A percentile compares a stretch with the other conserved stretches of the same genome.
These are phyloP conservation scores for Orbilia quercus DNA, from an alignment of 2,329 filamentous ascomycete genomes.

Conservation along the genomic window DNA sequence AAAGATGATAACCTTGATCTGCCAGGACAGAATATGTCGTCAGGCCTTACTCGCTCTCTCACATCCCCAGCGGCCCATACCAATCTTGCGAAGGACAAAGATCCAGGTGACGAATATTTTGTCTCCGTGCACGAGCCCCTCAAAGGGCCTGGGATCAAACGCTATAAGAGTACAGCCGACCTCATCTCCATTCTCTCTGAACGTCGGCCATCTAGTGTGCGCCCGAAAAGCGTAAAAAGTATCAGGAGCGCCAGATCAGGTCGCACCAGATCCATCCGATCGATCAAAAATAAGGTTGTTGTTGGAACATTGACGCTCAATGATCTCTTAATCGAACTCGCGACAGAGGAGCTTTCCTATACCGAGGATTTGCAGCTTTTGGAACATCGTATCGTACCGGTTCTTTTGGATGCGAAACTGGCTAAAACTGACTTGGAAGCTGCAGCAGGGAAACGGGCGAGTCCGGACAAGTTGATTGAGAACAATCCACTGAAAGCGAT, in stretches of 20 bases:
- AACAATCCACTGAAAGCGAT: conserved; percentile 81
- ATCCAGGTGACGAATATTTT: conserved; percentile 55
- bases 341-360: conserved; percentile 86
- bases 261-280: conserved; percentile 37
- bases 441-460: conserved; percentile 50
- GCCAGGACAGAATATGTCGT: conserved; percentile 65
- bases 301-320: conserved; percentile 75
- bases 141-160: conserved; percentile 60
- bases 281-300: conserved; percentile 50
- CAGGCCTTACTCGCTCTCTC: conserved; percentile 71
- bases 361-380: conserved; percentile 89
- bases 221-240: conserved; percentile 77
- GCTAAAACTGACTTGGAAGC: conserved; percentile 71
- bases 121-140: conserved; percentile 50
- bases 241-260: conserved; percentile 62
- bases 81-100: conserved; percentile 46
- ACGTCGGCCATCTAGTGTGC: conserved; percentile 62
- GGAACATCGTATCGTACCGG: conserved; percentile 93
- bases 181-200: conserved; percentile 89
- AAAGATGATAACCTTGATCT: conserved; percentile 65
- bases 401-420: conserved; percentile 81
- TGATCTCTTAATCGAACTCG: conserved; percentile 82
- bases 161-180: conserved; percentile 90
- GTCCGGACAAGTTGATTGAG: conserved; percentile 48
- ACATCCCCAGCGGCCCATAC: conserved; percentile 49